Evolutionary conservation across 306 rosid species (phyloP), one percentile per base, ranked within the genome.

Genomic region (Albizia julibrissin): DNA sequence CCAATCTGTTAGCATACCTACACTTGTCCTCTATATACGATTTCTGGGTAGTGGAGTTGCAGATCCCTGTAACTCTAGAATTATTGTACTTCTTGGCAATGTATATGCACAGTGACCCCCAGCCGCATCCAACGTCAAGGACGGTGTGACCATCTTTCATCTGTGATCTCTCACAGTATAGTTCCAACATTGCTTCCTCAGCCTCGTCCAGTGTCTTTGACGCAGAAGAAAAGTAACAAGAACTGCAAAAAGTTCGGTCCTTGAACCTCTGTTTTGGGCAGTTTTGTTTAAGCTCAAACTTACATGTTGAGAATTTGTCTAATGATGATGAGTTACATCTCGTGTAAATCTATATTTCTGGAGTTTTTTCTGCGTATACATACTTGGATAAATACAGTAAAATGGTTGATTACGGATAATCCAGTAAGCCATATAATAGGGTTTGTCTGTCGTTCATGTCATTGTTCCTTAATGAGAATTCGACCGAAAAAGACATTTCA

Each of bases 111-210:
- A 95, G 86, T 11, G 98, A 93, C 44, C 98, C 99, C 99, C 99
- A 95, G 54, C 99, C 99, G n/a, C 99, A 92, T 50, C 99, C 98
- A 31, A 95, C 88, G 69, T 93, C 97, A 33, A 93, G 97, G 79
- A 95, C 89, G 24, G 87, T 69, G 29, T 91, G 90, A 24, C 98
- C 97, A 79, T 95, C 91, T 88, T 83, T 88, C 29, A 93, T 72
- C 69, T 88, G 83, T 50, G 99, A 80, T 82, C 96, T 92, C 76
- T 93, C 87, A 22, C 99, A 89, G 80, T 87, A 89, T 31, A 92
- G 74, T 70, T 89, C 92, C 85, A 92, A 43, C 98, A 87, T 92
- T 75, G 92, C 93, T 76, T 87, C 92, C 87, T 95, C 99, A 46
- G 98, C 99, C 15, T 93, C 93, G 89, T 92, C 98, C 69, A 93